phyloP scores from a whole-genome alignment of 1,284 basidiomycete species.

The Rhodofomes roseus region DNA sequence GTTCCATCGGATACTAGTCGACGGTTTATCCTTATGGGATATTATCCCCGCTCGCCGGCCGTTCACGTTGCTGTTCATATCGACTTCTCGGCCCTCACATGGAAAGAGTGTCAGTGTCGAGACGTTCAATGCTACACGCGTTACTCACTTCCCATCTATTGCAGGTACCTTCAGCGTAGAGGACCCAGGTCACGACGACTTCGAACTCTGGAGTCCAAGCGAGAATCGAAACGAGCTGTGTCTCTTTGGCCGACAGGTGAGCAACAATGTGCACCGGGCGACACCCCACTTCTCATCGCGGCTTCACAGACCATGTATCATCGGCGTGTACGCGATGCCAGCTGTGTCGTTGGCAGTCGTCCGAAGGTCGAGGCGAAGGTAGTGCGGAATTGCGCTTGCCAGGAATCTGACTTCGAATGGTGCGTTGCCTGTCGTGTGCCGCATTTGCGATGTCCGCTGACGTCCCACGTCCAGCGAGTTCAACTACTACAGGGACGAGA shows the following conservation, averaged over 20 bases:
- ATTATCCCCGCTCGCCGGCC: slow-evolving; percentile 44
- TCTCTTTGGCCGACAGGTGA: slow-evolving; percentile 83
- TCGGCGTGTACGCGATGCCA: slow-evolving; percentile 74
- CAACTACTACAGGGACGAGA: slow-evolving; percentile 71
- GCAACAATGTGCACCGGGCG: slow-evolving; percentile 5
- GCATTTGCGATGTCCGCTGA: not conserved
- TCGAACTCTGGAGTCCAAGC: slow-evolving; percentile 93
- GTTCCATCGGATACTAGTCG: slow-evolving; percentile 90
- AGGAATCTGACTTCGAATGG: slow-evolving; percentile 86
- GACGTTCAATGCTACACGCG: not conserved
- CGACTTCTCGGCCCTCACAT: slow-evolving; percentile 83
- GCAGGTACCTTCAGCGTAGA: slow-evolving; percentile 67
- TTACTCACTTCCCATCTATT: slow-evolving; percentile 9
- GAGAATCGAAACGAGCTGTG: slow-evolving; percentile 76
- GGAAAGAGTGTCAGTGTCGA: slow-evolving; percentile 61
- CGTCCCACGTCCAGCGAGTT: slow-evolving; percentile 66
- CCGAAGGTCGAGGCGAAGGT: slow-evolving; percentile 50
- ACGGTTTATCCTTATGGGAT: slow-evolving; percentile 85
- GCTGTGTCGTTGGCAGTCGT: slow-evolving; percentile 80
- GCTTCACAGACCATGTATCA: slow-evolving; percentile 74
- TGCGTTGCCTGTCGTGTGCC: slow-evolving; percentile 32
- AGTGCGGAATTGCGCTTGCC: slow-evolving; percentile 73
- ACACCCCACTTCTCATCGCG: not conserved
- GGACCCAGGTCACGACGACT: slow-evolving; percentile 82
- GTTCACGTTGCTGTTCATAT: slow-evolving; percentile 76